These are phyloP conservation scores for Arctostaphylos glauca DNA, from an alignment of 148 eudicot genomes.

Conservation along the genomic window DNA sequence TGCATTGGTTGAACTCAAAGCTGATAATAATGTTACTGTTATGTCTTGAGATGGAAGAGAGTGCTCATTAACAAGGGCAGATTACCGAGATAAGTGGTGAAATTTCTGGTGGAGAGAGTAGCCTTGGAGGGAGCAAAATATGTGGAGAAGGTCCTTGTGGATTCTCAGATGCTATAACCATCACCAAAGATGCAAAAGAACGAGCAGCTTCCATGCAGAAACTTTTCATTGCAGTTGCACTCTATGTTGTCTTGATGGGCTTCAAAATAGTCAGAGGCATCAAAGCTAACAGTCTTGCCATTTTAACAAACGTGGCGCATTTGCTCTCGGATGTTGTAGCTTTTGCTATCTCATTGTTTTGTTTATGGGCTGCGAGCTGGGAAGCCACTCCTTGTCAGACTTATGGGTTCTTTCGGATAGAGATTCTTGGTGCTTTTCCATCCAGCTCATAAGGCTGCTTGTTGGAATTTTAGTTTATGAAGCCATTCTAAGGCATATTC, in stretches of 20 bases:
- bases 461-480: slow-evolving; percentile 86
- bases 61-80: slow-evolving; percentile 20
- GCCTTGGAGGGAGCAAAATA: slow-evolving; percentile 36
- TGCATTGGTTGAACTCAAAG: neutral
- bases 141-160: slow-evolving; percentile 78
- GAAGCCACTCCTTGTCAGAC: slow-evolving; percentile 89
- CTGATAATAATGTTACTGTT: slow-evolving; percentile 1
- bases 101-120: slow-evolving; percentile 24
- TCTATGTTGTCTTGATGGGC: slow-evolving; percentile 74
- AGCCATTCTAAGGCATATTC: slow-evolving; percentile 58
- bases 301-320: slow-evolving; percentile 88
- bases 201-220: slow-evolving; percentile 77
- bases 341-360: slow-evolving; percentile 83
- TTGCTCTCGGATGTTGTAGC: slow-evolving; percentile 88
- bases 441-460: slow-evolving; percentile 92
- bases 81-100: slow-evolving; percentile 57
- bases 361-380: slow-evolving; percentile 94
- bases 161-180: slow-evolving; percentile 56
- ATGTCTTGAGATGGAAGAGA: slow-evolving; percentile 51
- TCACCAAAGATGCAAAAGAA: slow-evolving; percentile 57
- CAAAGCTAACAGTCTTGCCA: slow-evolving; percentile 85
- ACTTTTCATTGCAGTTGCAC: slow-evolving; percentile 61
- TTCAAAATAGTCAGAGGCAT: slow-evolving; percentile 85
- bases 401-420: slow-evolving; percentile 83
- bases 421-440: slow-evolving; percentile 81